Evolutionary conservation across 2,329 filamentous ascomycete genomes (phyloP).

Genomic region (Colletotrichum trifolii): DNA sequence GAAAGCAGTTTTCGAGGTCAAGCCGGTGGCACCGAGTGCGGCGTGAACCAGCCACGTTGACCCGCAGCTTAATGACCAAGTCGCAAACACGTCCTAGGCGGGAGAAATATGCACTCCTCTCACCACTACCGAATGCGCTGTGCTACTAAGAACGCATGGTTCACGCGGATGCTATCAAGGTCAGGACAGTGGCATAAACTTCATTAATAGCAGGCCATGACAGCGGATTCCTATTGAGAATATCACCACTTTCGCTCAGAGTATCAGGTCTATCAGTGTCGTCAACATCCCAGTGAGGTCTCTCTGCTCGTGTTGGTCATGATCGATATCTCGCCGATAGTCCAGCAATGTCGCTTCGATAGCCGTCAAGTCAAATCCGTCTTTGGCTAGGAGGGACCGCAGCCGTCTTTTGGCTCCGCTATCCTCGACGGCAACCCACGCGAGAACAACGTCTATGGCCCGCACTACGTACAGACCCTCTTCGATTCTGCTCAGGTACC

Average conservation of each 20-base stretch:
- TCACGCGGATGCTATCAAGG: too few relatives aligned
- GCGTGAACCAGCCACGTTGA: constrained; percentile 31
- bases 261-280: constrained; percentile 63
- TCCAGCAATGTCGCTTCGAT: constrained; percentile 76
- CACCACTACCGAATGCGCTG: too few relatives aligned
- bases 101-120: too few relatives aligned
- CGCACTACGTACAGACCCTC: constrained; percentile 87
- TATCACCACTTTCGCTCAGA: constrained; percentile 28
- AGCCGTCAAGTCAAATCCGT: constrained; percentile 72
- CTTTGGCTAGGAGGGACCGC: constrained; percentile 70
- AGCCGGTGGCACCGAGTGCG: constrained; percentile 68
- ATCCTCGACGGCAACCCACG: constrained; percentile 94
- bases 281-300: constrained; percentile 66
- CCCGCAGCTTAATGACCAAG: constrained; percentile 4
- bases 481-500: constrained; percentile 80
- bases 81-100: not conserved
- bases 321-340: constrained; percentile 63
- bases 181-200: too few relatives aligned
- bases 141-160: too few relatives aligned
- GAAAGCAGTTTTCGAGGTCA: constrained; percentile 84
- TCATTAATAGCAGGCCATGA: too few relatives aligned
- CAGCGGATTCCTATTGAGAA: too few relatives aligned
- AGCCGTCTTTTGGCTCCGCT: constrained; percentile 76
- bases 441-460: constrained; percentile 83
- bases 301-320: constrained; percentile 68